phyloP scores from a whole-genome alignment of 2,329 filamentous ascomycete genomes.

The Claviceps africana region DNA sequence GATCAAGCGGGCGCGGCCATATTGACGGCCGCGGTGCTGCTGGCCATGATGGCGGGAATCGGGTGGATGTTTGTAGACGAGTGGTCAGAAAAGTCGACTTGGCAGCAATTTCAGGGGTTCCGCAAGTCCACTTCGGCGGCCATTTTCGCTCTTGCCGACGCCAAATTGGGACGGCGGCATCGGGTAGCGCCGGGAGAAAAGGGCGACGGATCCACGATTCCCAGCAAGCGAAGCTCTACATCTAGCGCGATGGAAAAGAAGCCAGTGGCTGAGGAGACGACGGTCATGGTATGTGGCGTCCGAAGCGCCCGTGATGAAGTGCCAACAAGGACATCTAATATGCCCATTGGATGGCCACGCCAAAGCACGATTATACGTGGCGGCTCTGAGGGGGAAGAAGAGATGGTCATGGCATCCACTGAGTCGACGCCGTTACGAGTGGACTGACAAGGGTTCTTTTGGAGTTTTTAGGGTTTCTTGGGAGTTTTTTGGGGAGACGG shows the following conservation, averaged over 20 bases:
- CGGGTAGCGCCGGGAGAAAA: conserved; percentile 12
- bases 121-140: conserved; percentile 9
- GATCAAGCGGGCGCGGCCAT: conserved; percentile 58
- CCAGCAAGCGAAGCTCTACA: conserved; percentile 11
- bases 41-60: conserved; percentile 38
- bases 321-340: conserved; percentile 18
- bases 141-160: conserved; percentile 5
- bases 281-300: conserved; percentile 10
- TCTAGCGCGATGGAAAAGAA: conserved; percentile 10
- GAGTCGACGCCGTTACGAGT: background rate
- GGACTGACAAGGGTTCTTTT: background rate
- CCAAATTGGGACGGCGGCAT: conserved; percentile 5
- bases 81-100: conserved; percentile 18
- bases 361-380: background rate
- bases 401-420: background rate
- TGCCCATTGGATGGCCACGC: conserved; percentile 24
- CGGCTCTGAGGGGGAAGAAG: background rate
- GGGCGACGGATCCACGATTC: conserved; percentile 1
- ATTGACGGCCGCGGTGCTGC: conserved; percentile 42
- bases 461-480: background rate
- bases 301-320: conserved; percentile 8
- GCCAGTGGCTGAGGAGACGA: conserved; percentile 5
- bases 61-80: conserved; percentile 37
- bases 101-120: conserved; percentile 19
- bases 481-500: background rate